Conservation (phyloP, 345 rosid genomes). For the Adansonia digitata region DNA sequence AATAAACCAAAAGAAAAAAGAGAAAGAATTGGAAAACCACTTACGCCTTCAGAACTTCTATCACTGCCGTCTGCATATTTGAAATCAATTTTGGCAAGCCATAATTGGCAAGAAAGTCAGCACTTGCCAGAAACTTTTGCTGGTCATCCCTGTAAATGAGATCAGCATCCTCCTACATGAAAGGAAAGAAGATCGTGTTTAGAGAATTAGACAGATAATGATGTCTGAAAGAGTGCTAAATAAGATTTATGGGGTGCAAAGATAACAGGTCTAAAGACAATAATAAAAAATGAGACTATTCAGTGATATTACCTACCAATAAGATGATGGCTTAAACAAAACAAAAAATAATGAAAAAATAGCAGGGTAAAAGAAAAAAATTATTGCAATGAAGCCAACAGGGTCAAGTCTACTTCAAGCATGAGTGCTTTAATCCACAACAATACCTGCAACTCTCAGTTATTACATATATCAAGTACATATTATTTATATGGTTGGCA, state of each 20-base stretch:
- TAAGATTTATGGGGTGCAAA: neutral
- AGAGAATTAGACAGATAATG: conserved; percentile 6
- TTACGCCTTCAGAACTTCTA: conserved; percentile 78
- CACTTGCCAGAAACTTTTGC: conserved; percentile 64
- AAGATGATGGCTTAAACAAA: neutral
- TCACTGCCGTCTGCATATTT: conserved; percentile 54
- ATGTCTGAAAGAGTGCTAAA: neutral
- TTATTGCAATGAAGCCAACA: neutral
- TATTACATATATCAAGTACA: neutral
- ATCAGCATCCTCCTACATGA: conserved; percentile 67
- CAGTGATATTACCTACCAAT: neutral
- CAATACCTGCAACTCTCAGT: neutral
- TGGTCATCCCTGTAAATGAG: conserved; percentile 70
- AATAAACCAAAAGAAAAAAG: neutral
- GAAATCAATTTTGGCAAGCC: conserved; percentile 54
- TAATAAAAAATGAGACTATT: neutral
- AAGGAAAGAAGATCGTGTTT: neutral
- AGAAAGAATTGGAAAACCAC: neutral
- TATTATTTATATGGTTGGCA: neutral
- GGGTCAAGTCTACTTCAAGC: neutral
- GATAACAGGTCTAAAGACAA: neutral
- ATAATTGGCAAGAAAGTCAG: conserved; percentile 74
- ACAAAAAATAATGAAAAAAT: neutral
- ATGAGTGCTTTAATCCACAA: neutral
- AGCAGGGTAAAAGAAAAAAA: neutral